Evolutionary conservation across 805 yeast genomes (phyloP), one percentile per base, ranked within the genome.

Genomic region (Jamesozyma piceae): DNA sequence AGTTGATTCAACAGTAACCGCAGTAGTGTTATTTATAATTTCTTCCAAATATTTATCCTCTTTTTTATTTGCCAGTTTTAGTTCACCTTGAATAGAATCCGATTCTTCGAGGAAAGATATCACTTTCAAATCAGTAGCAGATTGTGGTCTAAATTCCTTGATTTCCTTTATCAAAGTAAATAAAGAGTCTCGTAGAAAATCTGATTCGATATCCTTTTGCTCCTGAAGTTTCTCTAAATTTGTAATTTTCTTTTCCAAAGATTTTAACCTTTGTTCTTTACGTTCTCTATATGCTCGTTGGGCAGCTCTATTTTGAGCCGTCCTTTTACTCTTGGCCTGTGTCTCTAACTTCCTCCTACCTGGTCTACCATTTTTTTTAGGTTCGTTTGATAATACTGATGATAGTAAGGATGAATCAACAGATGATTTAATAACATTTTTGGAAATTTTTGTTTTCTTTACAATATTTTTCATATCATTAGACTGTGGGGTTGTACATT

Each of bases 231-330:
- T 73, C 61, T 92, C 96, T 50, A 90, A 71, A 50, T 67, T 62
- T 39, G 71, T 64, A 13, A 90, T 95, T 52, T 84, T 80, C 37
- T 78, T 79, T 59, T 89, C 96, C 47, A 90, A 70, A 49, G 87
- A 95, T 57, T 78, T 76, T 79, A 92, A 75, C 57, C 84, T 86
- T 39, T 72, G 73, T 62, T 90, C 97, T 62, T 90, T 90, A 47
- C 97, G 76, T 64, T 92, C 97, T 44, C 97, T 72, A 65, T 87
- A 90, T 5, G 97, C 97, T 43, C 97, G 72, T 65, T 92, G 98
- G n/a, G 97, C 97, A 3, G 97, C 97, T 54, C 97, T 74, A 63
- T 92, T 90, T 66, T 92, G 97, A 2, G 97, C 97, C 14, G 95
- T 87, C 53, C 98, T 72, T 69, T 86, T 90, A 55, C 78, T 79